Base-by-base conservation (phyloP, 371 early-diverging fungal genomes). In the Mucor plumbeus region DNA sequence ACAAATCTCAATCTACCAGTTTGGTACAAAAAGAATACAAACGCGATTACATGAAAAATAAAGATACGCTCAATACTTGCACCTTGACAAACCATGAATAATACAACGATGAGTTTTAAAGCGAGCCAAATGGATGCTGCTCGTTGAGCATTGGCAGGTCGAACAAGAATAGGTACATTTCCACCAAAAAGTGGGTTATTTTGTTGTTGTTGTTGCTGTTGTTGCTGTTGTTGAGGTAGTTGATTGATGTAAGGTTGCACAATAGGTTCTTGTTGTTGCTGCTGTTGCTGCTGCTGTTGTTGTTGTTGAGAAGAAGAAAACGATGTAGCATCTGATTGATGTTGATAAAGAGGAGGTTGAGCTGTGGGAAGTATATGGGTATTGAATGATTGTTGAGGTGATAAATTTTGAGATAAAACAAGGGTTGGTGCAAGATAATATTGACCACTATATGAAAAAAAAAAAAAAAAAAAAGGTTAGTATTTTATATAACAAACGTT, bases 1-100 rank as follows among this genome's bases (percentile, higher is more conserved):
- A 78, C 77, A 41, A 83, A 64, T 19, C 83, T 73, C 34, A 83
- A 67, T 59, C 80, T 67, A 0, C 80, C 83, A 0, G 83, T 80
- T 68, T 83, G 83, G 56, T 83, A 80, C 10, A 80, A 55, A 34
- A 80, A 83, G 50, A 83, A 74, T 0, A 75, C 58, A 21, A 80
- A 61, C 6, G 83, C 80, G 54, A 76, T 39, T 8, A 68, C 47
- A 54, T 83, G 80, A 59, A 78, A 77, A 15, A 83, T 55, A 3
- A 83, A 11, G 36, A 83, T 75, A 11, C 80, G 68, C 35, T 78
- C 74, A 4, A 80, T 48, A 61, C 77, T 80, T 0, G 83, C 83
- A 11, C 77, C 76, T 70, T 80, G 83, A 15, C 80, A 78, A 3
- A 78, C 34, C 41, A 83, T 75, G 53, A 80, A 78, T 7, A 83